Conservation (phyloP, 129 eudicot genomes). For the Tagetes erecta region DNA sequence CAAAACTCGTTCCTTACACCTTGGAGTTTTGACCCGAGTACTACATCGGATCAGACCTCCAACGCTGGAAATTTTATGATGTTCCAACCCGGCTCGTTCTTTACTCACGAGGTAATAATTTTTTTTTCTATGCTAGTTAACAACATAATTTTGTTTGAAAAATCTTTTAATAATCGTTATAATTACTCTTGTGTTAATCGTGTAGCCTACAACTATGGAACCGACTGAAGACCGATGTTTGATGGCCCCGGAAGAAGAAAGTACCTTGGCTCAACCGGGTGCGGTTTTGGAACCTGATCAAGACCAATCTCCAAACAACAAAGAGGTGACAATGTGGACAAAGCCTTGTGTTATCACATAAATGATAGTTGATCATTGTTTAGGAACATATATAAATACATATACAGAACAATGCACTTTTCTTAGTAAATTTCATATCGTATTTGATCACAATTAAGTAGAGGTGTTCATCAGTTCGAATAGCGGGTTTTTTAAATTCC, state of each 20-base stretch:
- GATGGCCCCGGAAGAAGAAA: neutral
- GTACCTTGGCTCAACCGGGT: neutral
- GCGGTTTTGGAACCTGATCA: neutral
- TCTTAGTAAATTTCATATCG: neutral
- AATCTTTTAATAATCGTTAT: neutral
- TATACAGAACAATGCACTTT: neutral
- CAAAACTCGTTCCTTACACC: slow-evolving; percentile 19
- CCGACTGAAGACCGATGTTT: neutral
- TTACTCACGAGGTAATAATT: slow-evolving; percentile 14
- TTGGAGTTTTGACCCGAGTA: slow-evolving; percentile 21
- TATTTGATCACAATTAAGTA: neutral
- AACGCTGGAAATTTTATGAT: neutral
- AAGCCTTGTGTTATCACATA: neutral
- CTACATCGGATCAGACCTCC: neutral
- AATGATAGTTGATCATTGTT: no score
- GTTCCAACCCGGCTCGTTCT: slow-evolving; percentile 21
- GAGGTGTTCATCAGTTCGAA: no score
- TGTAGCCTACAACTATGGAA: neutral
- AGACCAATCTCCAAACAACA: neutral
- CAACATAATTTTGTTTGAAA: no score
- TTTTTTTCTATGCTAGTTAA: neutral
- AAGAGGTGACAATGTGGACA: neutral
- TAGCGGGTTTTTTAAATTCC: no score
- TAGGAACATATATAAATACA: no score
- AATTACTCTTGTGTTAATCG: neutral